Percentiles rank a stretch among this genome's conserved stretches.
Conservation (phyloP, 2,329 filamentous ascomycete genomes). For the Trichoderma breve region DNA sequence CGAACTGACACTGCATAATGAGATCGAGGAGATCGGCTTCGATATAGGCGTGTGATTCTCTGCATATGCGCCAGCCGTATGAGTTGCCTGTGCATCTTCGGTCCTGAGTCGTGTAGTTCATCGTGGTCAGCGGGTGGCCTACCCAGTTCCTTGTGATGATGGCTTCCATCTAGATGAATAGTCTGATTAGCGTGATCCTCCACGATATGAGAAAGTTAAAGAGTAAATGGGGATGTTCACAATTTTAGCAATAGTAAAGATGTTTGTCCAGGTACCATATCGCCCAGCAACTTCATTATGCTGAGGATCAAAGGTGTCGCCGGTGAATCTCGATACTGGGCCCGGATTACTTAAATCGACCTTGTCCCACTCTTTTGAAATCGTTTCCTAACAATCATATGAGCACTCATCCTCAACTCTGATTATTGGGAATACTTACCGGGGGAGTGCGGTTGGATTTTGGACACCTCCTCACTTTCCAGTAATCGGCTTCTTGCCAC, state of each 20-base stretch:
- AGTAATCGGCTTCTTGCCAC: constrained; percentile 19
- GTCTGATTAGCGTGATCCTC: background rate
- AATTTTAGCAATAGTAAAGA: constrained; percentile 30
- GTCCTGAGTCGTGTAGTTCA: constrained; percentile 1
- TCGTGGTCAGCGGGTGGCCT: constrained; percentile 18
- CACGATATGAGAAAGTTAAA: background rate
- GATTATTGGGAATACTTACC: constrained; percentile 21
- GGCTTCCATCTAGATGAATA: constrained; percentile 28
- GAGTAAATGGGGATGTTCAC: constrained; percentile 21
- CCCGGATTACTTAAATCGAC: constrained; percentile 4
- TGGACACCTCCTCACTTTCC: constrained; percentile 22
- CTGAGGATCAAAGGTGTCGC: constrained; percentile 20
- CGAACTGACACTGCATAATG: constrained; percentile 28
- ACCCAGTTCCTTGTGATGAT: constrained; percentile 25
- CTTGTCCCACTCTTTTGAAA: constrained; percentile 28
- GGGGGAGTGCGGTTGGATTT: constrained; percentile 28
- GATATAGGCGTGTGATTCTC: constrained; percentile 8
- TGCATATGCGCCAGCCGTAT: constrained; percentile 27
- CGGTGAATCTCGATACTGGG: constrained; percentile 15
- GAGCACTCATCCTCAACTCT: background rate
- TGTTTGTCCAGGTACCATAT: constrained; percentile 32
- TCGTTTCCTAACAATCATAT: constrained; percentile 26
- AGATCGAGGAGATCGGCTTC: constrained; percentile 27
- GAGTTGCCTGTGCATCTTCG: background rate
- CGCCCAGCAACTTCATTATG: constrained; percentile 27